Conservation (phyloP, 1,284 basidiomycete species). For the Microbotryum silenes-acaulis region DNA sequence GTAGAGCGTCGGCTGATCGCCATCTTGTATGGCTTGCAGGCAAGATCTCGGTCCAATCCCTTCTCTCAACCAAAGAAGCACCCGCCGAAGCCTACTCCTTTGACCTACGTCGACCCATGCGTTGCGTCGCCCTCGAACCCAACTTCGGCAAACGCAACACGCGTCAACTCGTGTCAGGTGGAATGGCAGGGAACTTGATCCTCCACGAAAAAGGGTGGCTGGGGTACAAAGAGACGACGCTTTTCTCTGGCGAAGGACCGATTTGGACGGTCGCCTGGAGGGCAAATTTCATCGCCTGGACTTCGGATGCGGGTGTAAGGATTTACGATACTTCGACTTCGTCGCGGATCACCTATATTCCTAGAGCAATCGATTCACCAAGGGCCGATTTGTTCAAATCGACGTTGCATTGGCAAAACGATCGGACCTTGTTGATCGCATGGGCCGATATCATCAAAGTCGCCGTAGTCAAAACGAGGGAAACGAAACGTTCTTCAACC, state of each 20-base stretch:
- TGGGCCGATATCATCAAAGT: conserved; percentile 96
- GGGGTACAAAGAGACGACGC: conserved; percentile 79
- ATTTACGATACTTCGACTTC: conserved; percentile 79
- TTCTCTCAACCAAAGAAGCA: conserved; percentile 49
- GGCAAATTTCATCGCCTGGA: conserved; percentile 85
- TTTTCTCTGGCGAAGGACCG: conserved; percentile 86
- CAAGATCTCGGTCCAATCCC: conserved; percentile 79
- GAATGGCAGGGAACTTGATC: conserved; percentile 77
- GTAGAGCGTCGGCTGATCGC: neutral
- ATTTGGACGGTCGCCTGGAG: conserved; percentile 89
- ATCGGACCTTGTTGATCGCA: conserved; percentile 77
- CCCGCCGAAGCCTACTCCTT: conserved; percentile 72
- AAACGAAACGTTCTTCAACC: conserved; percentile 10
- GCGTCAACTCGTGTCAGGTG: conserved; percentile 86
- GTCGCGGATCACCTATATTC: conserved; percentile 77
- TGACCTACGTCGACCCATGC: conserved; percentile 87
- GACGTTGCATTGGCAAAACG: conserved; percentile 83
- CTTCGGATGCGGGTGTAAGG: conserved; percentile 91
- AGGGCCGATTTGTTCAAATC: conserved; percentile 91
- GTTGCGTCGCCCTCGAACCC: conserved; percentile 82
- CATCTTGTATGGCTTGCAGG: conserved; percentile 45
- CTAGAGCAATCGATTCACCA: conserved; percentile 69
- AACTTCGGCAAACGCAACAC: conserved; percentile 72
- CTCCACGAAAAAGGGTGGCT: conserved; percentile 94
- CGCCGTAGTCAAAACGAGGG: conserved; percentile 43